These are phyloP conservation scores for Aspergillus caelatus DNA, from an alignment of 2,329 filamentous ascomycete genomes.

Conservation along the genomic window DNA sequence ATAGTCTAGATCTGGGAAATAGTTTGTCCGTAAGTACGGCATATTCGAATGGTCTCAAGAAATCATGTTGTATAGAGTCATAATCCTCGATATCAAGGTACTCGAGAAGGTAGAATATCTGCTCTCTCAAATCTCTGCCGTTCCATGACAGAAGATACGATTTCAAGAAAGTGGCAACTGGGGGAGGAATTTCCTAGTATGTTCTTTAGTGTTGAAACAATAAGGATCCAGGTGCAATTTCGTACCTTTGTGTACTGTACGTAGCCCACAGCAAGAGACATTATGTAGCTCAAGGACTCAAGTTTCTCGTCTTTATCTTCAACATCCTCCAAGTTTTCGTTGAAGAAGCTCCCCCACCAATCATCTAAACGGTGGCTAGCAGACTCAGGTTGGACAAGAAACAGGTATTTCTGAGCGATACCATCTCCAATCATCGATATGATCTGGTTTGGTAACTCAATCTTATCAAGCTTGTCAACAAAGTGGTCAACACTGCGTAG, in stretches of 20 bases:
- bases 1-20: constrained; percentile 60
- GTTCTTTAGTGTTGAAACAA: constrained; percentile 8
- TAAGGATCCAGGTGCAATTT: neutral
- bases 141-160: constrained; percentile 65
- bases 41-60: constrained; percentile 45
- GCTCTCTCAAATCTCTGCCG: constrained; percentile 56
- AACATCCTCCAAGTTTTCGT: constrained; percentile 38
- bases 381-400: constrained; percentile 64
- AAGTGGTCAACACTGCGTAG: constrained; percentile 72
- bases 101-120: constrained; percentile 40
- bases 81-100: constrained; percentile 35
- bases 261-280: constrained; percentile 38
- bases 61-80: constrained; percentile 38
- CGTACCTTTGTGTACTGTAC: constrained; percentile 43
- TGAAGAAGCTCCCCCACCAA: constrained; percentile 44
- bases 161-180: constrained; percentile 40
- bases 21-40: constrained; percentile 41
- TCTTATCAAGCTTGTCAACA: constrained; percentile 72
- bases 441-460: constrained; percentile 81
- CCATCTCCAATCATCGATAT: constrained; percentile 76
- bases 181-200: constrained; percentile 35
- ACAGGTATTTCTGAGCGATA: constrained; percentile 73
- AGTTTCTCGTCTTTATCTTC: constrained; percentile 49
- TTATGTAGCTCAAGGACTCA: constrained; percentile 39
- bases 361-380: constrained; percentile 44